Evolutionary conservation across 2,329 filamentous ascomycete genomes (phyloP).

Genomic region (Pseudogymnoascus sp.): DNA sequence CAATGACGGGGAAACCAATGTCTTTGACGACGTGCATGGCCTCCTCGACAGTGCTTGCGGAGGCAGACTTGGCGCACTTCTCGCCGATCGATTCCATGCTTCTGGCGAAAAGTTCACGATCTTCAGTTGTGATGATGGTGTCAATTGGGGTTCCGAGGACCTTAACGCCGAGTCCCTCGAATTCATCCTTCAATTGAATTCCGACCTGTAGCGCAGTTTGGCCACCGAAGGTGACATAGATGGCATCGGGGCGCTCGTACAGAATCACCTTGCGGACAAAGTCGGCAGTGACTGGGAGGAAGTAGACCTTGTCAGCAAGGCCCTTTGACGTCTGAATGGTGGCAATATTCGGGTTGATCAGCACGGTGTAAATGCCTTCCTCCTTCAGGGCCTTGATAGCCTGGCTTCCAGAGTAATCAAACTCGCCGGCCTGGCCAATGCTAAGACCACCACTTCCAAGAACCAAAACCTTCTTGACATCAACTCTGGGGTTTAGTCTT

Average conservation of each 20-base stretch:
- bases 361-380: slow-evolving; percentile 93
- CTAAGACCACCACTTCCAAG: slow-evolving; percentile 91
- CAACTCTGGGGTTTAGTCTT: slow-evolving; percentile 66
- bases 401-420: slow-evolving; percentile 97
- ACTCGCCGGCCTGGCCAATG: slow-evolving; percentile 96
- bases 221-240: slow-evolving; percentile 96
- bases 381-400: slow-evolving; percentile 98
- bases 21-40: slow-evolving; percentile 79
- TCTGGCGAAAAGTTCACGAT: slow-evolving; percentile 91
- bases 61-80: slow-evolving; percentile 96
- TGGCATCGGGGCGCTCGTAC: slow-evolving; percentile 89
- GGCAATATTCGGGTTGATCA: slow-evolving; percentile 99
- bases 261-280: slow-evolving; percentile 97
- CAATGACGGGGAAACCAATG: slow-evolving; percentile 95
- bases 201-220: slow-evolving; percentile 96
- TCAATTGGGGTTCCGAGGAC: slow-evolving; percentile 95
- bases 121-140: slow-evolving; percentile 97
- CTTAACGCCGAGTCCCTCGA: slow-evolving; percentile 83
- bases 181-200: slow-evolving; percentile 96
- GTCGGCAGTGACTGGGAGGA: slow-evolving; percentile 91
- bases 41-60: slow-evolving; percentile 81
- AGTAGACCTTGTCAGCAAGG: slow-evolving; percentile 97
- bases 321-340: slow-evolving; percentile 98
- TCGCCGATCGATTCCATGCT: slow-evolving; percentile 98
- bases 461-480: slow-evolving; percentile 89